Percentiles rank a stretch among this genome's conserved stretches.
Evolutionary conservation across 129 eudicot genomes (phyloP).

Genomic region (Deinandra increscens): DNA sequence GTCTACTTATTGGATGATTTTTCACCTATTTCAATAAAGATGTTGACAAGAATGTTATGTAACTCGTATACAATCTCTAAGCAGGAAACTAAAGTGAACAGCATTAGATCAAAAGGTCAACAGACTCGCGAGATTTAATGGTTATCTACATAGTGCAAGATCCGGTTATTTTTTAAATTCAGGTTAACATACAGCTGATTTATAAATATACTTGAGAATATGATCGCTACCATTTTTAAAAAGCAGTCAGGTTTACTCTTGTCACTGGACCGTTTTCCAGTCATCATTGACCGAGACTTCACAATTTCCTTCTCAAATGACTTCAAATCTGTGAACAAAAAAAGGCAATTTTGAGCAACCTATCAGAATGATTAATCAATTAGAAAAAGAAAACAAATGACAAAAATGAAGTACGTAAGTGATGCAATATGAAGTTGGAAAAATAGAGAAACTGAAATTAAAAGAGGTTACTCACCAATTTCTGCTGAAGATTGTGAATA

Average conservation of each 20-base stretch:
- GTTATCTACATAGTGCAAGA: not conserved
- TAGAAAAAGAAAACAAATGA: not conserved
- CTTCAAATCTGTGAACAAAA: constrained; percentile 51
- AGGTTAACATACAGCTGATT: not conserved
- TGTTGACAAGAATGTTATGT: not conserved
- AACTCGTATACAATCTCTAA: not conserved
- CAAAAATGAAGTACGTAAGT: not conserved
- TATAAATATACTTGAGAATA: not conserved
- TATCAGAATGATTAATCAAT: not conserved
- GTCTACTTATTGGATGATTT: constrained; percentile 49
- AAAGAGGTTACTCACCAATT: constrained; percentile 28
- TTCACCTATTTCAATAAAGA: constrained; percentile 41
- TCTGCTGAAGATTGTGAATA: constrained; percentile 29
- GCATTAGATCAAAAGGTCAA: constrained; percentile 5
- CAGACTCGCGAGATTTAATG: too few species aligned
- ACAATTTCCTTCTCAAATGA: constrained; percentile 59
- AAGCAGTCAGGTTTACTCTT: constrained; percentile 77
- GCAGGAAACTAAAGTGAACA: not conserved
- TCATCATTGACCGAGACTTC: constrained; percentile 54
- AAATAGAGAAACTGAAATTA: not conserved
- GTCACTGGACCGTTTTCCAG: constrained; percentile 53
- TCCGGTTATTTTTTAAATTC: not conserved
- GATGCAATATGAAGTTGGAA: not conserved
- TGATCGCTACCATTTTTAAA: constrained; percentile 55
- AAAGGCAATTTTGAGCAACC: not conserved